Conservation (phyloP, 768 basidiomycete genomes). For the Pleurotus salmoneostramineus region DNA sequence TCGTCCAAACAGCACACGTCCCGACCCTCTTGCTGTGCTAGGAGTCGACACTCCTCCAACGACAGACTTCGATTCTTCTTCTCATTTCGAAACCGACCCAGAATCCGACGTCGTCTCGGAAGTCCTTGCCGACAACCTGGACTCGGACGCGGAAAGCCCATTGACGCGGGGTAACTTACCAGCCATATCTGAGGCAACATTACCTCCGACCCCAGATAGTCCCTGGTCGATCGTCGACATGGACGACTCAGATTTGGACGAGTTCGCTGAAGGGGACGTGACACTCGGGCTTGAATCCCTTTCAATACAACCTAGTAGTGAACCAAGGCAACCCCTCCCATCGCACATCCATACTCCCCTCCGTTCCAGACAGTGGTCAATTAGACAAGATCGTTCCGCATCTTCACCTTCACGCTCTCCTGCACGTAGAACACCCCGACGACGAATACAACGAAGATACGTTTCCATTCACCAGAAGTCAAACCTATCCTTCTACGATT, state of each 20-base stretch:
- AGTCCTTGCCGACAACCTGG: slow-evolving; percentile 39
- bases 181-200: slow-evolving; percentile 18
- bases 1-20: slow-evolving; percentile 68
- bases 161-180: slow-evolving; percentile 19
- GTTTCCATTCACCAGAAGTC: slow-evolving; percentile 4
- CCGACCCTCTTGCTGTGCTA: slow-evolving; percentile 39
- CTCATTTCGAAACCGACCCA: slow-evolving; percentile 41
- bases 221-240: slow-evolving; percentile 34
- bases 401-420: slow-evolving; percentile 59
- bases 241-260: slow-evolving; percentile 25
- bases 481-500: slow-evolving; percentile 35
- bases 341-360: background rate
- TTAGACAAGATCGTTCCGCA: slow-evolving; percentile 29
- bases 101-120: slow-evolving; percentile 53
- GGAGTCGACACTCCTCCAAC: slow-evolving; percentile 67
- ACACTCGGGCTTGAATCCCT: slow-evolving; percentile 28
- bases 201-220: slow-evolving; percentile 12
- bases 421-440: slow-evolving; percentile 26
- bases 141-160: slow-evolving; percentile 31
- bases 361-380: slow-evolving; percentile 22
- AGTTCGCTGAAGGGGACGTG: slow-evolving; percentile 23
- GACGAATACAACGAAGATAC: slow-evolving; percentile 16
- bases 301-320: slow-evolving; percentile 20
- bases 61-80: slow-evolving; percentile 61
- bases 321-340: slow-evolving; percentile 9